phyloP scores from a whole-genome alignment of 1,284 basidiomycete species.

The Apiotrichum porosum region DNA sequence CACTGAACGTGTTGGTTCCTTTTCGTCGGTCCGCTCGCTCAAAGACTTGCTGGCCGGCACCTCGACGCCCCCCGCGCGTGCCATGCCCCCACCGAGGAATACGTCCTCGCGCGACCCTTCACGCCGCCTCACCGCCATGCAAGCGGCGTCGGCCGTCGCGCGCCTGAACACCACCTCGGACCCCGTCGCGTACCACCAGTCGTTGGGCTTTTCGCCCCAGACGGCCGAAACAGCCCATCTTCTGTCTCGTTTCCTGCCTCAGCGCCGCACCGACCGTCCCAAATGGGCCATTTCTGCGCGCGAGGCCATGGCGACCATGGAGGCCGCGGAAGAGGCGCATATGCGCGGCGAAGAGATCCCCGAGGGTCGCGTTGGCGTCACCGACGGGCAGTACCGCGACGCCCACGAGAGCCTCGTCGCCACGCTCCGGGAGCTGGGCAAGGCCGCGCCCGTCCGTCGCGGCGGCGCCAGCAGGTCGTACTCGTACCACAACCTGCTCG shows the following conservation, averaged over 20 bases:
- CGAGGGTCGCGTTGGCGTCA: conserved; percentile 25
- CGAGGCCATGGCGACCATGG: conserved; percentile 11
- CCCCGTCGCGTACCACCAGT: conserved; percentile 38
- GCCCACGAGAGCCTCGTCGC: conserved; percentile 37
- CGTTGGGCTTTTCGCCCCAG: conserved; percentile 28
- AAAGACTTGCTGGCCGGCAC: conserved; percentile 10
- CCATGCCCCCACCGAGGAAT: neutral
- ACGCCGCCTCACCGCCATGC: conserved; percentile 26
- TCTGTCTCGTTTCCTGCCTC: conserved; percentile 37
- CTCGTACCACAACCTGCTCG: conserved; percentile 5
- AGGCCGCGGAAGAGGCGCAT: conserved; percentile 9
- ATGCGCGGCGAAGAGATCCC: conserved; percentile 15
- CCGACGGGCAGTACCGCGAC: conserved; percentile 41
- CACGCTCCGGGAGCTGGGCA: conserved; percentile 27
- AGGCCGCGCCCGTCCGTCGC: neutral
- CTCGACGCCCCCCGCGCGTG: neutral
- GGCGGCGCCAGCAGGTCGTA: neutral
- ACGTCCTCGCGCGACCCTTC: neutral
- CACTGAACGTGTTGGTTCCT: conserved; percentile 12
- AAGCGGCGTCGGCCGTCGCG: conserved; percentile 26
- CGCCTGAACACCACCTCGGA: conserved; percentile 35
- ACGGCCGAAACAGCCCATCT: conserved; percentile 38
- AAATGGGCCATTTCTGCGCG: conserved; percentile 22
- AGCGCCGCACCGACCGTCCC: conserved; percentile 20
- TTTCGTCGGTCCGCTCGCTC: conserved; percentile 25